These are phyloP conservation scores for Perkinsus olseni DNA, from an alignment of 169 alveolate genomes.

Conservation along the genomic window DNA sequence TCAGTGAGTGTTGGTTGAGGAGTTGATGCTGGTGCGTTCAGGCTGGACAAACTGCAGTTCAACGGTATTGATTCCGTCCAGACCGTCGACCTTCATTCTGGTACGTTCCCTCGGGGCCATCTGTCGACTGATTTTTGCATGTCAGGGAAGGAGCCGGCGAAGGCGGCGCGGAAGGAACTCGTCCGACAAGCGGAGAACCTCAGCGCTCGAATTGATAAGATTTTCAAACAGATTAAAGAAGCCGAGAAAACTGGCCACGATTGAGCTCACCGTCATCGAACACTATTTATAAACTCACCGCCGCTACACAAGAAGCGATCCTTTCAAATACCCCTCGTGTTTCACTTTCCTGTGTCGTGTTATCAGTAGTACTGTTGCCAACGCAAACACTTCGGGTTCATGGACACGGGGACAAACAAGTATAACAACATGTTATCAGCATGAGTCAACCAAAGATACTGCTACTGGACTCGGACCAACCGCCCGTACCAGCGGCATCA, in stretches of 20 bases:
- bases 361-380: not conserved
- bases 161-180: not conserved
- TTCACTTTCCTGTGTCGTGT: not conserved
- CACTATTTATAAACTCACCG: not conserved
- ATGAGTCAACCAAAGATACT: not conserved
- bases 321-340: not conserved
- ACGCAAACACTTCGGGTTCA: too few relatives aligned
- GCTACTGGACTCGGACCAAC: not conserved
- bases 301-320: not conserved
- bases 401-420: too few relatives aligned
- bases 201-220: not conserved
- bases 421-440: too few relatives aligned
- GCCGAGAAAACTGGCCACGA: not conserved
- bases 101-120: not conserved
- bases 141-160: not conserved
- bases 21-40: not conserved
- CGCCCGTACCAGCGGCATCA: not conserved
- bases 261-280: not conserved
- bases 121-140: not conserved
- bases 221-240: not conserved
- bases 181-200: not conserved
- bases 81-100: not conserved
- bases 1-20: not conserved
- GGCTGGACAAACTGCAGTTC: not conserved
- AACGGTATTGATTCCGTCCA: not conserved